phyloP scores from a whole-genome alignment of 805 yeast species.

The Tetrapisispora pingtungensis region DNA sequence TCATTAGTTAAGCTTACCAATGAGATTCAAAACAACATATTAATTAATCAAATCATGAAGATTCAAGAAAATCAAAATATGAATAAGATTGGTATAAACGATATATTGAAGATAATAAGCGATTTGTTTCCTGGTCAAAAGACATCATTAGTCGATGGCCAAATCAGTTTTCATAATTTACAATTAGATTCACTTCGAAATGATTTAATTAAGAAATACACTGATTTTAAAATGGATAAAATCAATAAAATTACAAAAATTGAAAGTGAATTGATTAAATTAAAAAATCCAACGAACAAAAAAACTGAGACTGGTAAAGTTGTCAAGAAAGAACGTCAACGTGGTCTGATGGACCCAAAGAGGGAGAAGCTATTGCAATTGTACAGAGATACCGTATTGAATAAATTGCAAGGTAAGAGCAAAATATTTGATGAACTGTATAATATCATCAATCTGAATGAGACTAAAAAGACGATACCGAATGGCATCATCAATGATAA shows the following conservation, averaged over 20 bases:
- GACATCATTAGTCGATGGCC: conserved; percentile 27
- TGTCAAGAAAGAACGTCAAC: not conserved
- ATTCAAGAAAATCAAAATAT: conserved; percentile 9
- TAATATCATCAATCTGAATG: conserved; percentile 5
- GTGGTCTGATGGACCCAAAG: conserved; percentile 17
- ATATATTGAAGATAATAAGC: conserved; percentile 22
- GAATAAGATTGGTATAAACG: conserved; percentile 23
- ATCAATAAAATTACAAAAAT: conserved; percentile 10
- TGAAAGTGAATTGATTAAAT: conserved; percentile 15
- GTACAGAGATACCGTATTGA: conserved; percentile 27
- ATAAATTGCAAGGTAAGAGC: conserved; percentile 23
- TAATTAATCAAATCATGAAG: conserved; percentile 16
- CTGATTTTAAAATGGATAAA: conserved; percentile 9
- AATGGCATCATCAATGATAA: conserved; percentile 6
- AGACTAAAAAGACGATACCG: not conserved
- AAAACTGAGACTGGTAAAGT: not conserved
- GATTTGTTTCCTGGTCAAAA: conserved; percentile 19
- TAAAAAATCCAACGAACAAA: not conserved
- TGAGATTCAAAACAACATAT: conserved; percentile 25
- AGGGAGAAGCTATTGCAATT: conserved; percentile 23
- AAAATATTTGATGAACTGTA: conserved; percentile 16
- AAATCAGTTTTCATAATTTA: conserved; percentile 25
- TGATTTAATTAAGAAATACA: conserved; percentile 12
- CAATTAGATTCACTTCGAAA: conserved; percentile 15
- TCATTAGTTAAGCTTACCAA: conserved; percentile 26